These are phyloP conservation scores for Penicillium sp. DNA, from an alignment of 2,329 filamentous ascomycete species.

Conservation along the genomic window DNA sequence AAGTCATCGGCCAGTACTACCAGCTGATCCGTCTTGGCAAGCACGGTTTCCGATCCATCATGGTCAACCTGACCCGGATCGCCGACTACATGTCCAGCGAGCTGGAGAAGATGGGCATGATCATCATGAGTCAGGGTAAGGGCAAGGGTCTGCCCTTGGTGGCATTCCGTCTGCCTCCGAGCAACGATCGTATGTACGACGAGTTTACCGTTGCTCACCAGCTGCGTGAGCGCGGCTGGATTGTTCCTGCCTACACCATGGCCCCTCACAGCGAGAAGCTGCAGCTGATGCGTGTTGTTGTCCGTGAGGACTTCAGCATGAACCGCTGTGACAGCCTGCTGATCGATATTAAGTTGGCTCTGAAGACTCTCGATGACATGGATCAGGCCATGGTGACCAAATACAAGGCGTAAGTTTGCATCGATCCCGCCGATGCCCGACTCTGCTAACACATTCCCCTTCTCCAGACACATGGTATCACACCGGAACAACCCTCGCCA, in stretches of 20 bases:
- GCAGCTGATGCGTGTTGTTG: conserved; percentile 90
- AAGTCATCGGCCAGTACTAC: conserved; percentile 97
- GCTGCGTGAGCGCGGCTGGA: conserved; percentile 83
- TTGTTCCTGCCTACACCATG: conserved; percentile 96
- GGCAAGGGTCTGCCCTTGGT: conserved; percentile 85
- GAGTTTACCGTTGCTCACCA: conserved; percentile 81
- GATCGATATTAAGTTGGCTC: conserved; percentile 73
- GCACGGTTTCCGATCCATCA: conserved; percentile 87
- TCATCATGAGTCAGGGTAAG: conserved; percentile 79
- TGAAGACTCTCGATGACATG: conserved; percentile 70
- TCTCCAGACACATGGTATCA: conserved; percentile 51
- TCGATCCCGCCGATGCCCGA: background rate
- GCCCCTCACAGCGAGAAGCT: conserved; percentile 79
- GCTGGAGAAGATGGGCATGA: conserved; percentile 73
- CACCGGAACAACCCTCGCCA: conserved; percentile 57
- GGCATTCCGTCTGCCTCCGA: conserved; percentile 73
- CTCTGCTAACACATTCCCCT: background rate
- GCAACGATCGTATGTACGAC: conserved; percentile 60
- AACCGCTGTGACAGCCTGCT: conserved; percentile 77
- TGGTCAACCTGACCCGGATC: conserved; percentile 87
- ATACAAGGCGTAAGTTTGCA: conserved; percentile 60
- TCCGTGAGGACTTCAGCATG: conserved; percentile 87
- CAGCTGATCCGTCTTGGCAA: conserved; percentile 93
- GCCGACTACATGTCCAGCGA: conserved; percentile 80
- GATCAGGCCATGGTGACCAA: conserved; percentile 69